Evolutionary conservation across 306 rosid species (phyloP), one percentile per base, ranked within the genome.

Genomic region (Hylodesmum podocarpum): DNA sequence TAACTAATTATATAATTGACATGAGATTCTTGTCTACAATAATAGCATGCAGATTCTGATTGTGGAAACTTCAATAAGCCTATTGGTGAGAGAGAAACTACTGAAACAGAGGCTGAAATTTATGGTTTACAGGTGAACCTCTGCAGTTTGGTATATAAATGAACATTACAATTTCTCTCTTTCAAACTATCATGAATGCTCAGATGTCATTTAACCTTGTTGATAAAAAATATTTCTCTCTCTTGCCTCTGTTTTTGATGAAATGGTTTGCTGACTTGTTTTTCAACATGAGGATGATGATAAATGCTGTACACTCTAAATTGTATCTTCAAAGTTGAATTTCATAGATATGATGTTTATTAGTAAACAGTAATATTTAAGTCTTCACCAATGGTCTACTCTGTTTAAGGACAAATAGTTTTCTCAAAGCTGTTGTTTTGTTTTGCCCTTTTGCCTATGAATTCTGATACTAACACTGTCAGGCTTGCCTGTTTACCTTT

Each of bases 41-140:
- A 51, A 66, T 86, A 94, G 97, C 80, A 65, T 54, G 77, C 76
- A 78, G 75, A 78, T 53, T 79, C 66, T 61, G 86, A 78, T 76
- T 72, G 58, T 24, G 57, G 28, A 63, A 77, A 84, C 77, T 76
- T 31, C 57, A 74, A 83, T 67, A 86, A 80, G 44, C 73, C 80
- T 39, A 77, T 79, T 62, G 82, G 85, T 50, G 92, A 88, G 78
- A 77, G 85, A 68, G 58, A 77, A 55, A 87, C 82, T 43, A 66
- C 88, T 68, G 97, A 95, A 88, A 81, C 80, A 49, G 97, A 86
- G 75, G 89, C 93, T 7, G 97, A 81, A 79, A 55, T 89, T 74
- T 80, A 88, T 28, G 97, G 97, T 83, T 85, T 95, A 86, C 97
- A 95, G 97, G 97, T 95, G 65, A 82, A 75, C 75, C 31, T 37